Base-by-base conservation (phyloP, 2,329 filamentous ascomycete species). In the Colletotrichum spaethianum region DNA sequence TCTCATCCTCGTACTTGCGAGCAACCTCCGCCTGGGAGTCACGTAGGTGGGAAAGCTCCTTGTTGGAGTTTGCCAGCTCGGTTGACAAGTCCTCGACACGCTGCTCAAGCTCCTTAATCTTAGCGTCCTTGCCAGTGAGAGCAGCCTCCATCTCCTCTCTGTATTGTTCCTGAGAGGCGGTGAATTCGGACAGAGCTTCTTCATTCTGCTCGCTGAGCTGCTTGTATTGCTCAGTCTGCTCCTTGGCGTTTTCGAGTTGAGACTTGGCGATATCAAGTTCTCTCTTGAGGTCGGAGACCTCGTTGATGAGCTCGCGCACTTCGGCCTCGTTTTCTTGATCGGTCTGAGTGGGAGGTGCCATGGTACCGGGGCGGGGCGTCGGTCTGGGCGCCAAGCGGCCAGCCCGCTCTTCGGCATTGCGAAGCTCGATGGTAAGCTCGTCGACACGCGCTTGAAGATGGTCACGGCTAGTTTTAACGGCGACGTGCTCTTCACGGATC, bases 371-470 rank as follows among this genome's bases (percentile, higher is more conserved):
- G 74, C 92, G 86, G 1, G 92, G 87, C 0, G 91, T 94, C 5
- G 93, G 92, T 68, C 93, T 90, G n/a, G 94, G 93, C 75, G 96
- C 94, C 67, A 98, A 86, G 38, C 95, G 90, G 75, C 93, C 92
- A 7, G 94, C 88, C 62, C 95, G 93, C 81, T 98, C 96, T 80
- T 98, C 95, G 0, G 95, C 94, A 78, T 93, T 95, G 76, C 93
- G 93, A 33, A 98, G 86, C 79, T 98, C 94, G 68, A 97, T 93
- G 33, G 92, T 93, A 66, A 99, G 85, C 83, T 98, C 96, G 75
- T 97, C 93, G 3, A 98, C 94, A 69, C 95, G 90, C 42, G 92
- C 90, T 80, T 98, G 95, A 2, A 99, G 87, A 80, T 98, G 94
- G 80, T 98, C 96, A 59, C 93, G 91, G 57, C 91, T 93, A 1